Base-by-base conservation (phyloP, 345 rosid species). In the Aurinia saxatilis region DNA sequence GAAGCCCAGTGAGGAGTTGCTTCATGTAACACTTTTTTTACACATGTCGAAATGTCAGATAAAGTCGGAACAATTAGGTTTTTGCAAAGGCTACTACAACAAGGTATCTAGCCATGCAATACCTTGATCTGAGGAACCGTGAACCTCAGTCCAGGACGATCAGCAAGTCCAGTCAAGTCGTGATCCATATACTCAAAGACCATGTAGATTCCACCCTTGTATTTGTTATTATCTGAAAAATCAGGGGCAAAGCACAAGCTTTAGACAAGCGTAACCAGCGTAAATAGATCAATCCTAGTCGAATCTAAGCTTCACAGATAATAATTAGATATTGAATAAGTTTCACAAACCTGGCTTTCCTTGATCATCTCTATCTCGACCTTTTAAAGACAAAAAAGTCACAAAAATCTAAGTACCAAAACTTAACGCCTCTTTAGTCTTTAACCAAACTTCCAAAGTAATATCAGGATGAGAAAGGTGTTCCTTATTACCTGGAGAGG, bases 131-230 rank as follows among this genome's bases (percentile, higher is more conserved):
- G 98, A 42, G 98, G 84, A 67, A 87, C 89, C 6, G 98, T 74
- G 81, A 92, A 92, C 76, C 91, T 85, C 84, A 83, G 73, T 68
- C 93, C 96, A 57, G 96, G 98, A 69, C 96, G 96, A 75, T 92
- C 91, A 61, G 95, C 85, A 70, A 92, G 95, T 49, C 96, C 95
- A 41, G 93, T 89, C 78, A 92, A 78, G 65, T 92, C 97, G 71
- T 92, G 98, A 74, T 92, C 98, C 98, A 92, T 89, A 79, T 92
- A 92, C 60, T 92, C 98, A 50, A 89, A 92, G 13, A 92, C 98
- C 97, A 92, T 89, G 78, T 92, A 92, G 57, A 85, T 92, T 54
- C 96, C 95, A 66, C 98, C 96, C 76, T 84, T 92, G 74, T 92
- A 89, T 74, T 92, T 92, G 76, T 87, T 89, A 66, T 87, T 93